These are phyloP conservation scores for Nakazawaea laoshanensis DNA, from an alignment of 805 yeast species.

Conservation along the genomic window DNA sequence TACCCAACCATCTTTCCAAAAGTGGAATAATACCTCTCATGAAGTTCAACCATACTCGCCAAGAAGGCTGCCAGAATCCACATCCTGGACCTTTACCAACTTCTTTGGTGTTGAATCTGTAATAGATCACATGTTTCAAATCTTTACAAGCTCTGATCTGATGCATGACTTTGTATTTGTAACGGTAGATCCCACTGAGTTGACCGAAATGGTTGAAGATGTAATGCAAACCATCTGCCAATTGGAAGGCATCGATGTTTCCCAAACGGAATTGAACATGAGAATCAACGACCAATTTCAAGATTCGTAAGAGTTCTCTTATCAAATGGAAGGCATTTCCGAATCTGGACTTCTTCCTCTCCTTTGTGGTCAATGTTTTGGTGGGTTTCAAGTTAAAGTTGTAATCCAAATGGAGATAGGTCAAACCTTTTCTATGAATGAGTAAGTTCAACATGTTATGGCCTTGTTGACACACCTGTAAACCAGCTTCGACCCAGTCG, in stretches of 20 bases:
- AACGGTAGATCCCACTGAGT: constrained; percentile 91
- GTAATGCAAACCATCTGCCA: constrained; percentile 92
- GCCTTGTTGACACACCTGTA: constrained; percentile 90
- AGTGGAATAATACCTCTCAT: constrained; percentile 88
- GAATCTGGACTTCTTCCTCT: constrained; percentile 89
- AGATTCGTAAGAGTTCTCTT: constrained; percentile 79
- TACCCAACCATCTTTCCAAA: constrained; percentile 92
- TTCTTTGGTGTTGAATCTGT: constrained; percentile 62
- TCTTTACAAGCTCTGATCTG: constrained; percentile 96
- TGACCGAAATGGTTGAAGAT: constrained; percentile 91
- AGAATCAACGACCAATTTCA: constrained; percentile 83
- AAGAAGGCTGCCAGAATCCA: constrained; percentile 99
- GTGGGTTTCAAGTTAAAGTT: constrained; percentile 95
- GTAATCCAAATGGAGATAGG: constrained; percentile 89
- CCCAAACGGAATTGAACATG: constrained; percentile 90
- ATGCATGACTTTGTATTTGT: constrained; percentile 97
- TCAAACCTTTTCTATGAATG: constrained; percentile 84
- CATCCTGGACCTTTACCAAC: constrained; percentile 98
- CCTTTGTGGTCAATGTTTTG: constrained; percentile 92
- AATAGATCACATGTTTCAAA: constrained; percentile 83
- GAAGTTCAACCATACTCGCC: constrained; percentile 94
- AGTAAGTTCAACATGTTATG: constrained; percentile 85
- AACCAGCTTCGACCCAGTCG: constrained; percentile 98
- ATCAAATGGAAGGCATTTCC: constrained; percentile 94
- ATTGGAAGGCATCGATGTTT: constrained; percentile 83